phyloP scores from a whole-genome alignment of 176 grass and related monocot genomes.

The Oryza punctata region DNA sequence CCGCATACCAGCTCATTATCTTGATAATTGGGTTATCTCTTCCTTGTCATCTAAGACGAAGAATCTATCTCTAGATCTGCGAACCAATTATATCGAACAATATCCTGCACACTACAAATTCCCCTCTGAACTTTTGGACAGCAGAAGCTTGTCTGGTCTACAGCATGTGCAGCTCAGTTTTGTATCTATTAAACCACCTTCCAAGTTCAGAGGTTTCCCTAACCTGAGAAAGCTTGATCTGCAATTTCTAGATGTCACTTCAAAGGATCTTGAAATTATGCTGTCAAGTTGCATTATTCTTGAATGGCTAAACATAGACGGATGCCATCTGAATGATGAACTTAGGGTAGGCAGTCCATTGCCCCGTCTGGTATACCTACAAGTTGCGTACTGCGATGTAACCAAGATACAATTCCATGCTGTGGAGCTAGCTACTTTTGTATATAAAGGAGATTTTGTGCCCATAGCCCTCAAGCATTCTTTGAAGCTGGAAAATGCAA shows the following conservation, averaged over 20 bases:
- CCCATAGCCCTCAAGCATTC: neutral
- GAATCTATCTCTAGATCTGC: neutral
- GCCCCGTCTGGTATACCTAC: neutral
- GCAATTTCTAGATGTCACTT: neutral
- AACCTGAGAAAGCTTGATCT: neutral
- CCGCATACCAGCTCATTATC: neutral
- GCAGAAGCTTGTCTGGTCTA: neutral
- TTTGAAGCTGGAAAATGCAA: neutral
- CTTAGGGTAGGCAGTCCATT: conserved; percentile 3
- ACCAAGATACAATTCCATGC: neutral
- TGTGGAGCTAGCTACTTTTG: conserved; percentile 11
- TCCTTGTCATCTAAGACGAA: neutral
- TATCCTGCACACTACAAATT: neutral
- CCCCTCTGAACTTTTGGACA: conserved; percentile 1
- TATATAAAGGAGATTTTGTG: neutral
- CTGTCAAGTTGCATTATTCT: neutral
- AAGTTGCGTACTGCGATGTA: neutral
- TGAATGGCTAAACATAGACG: no score
- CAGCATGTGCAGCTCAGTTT: neutral
- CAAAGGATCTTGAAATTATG: neutral
- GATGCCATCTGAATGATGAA: neutral
- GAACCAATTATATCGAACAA: neutral
- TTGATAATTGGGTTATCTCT: conserved; percentile 19
- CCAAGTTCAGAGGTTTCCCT: conserved; percentile 17
- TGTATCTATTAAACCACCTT: neutral